Percentiles rank a stretch among this genome's conserved stretches.
Conservation (phyloP, 176 grass and related monocot species). For the Oryza nivara region DNA sequence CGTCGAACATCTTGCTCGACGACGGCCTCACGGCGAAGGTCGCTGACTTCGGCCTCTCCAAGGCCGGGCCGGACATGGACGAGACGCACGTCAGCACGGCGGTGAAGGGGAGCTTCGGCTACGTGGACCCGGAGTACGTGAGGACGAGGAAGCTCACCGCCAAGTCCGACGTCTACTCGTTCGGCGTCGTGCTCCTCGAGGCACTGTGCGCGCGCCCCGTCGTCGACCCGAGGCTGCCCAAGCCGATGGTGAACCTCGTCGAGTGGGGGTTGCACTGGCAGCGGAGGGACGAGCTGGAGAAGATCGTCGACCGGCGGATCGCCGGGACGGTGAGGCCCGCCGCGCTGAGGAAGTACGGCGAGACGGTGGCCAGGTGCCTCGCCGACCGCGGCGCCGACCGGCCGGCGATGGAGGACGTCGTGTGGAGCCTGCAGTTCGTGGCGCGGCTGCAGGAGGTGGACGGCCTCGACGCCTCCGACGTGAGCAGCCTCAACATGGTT, state of each 20-base stretch:
- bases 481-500: conserved; percentile 39
- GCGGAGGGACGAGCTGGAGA: conserved; percentile 33
- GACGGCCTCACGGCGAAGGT: conserved; percentile 34
- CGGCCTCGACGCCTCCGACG: conserved; percentile 38
- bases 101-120: conserved; percentile 41
- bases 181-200: conserved; percentile 53
- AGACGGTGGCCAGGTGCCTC: conserved; percentile 45
- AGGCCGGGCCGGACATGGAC: conserved; percentile 27
- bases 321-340: conserved; percentile 9
- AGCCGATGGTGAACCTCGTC: conserved; percentile 34
- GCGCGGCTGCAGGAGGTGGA: conserved; percentile 38
- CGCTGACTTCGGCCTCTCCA: conserved; percentile 53
- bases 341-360: conserved; percentile 42
- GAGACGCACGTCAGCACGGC: conserved; percentile 43
- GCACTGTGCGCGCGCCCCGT: conserved; percentile 43
- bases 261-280: conserved; percentile 51
- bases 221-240: conserved; percentile 35
- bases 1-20: conserved; percentile 56
- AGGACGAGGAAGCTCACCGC: conserved; percentile 40
- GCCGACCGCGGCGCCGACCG: conserved; percentile 27
- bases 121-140: conserved; percentile 45
- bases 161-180: conserved; percentile 53
- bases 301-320: conserved; percentile 46
- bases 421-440: conserved; percentile 58
- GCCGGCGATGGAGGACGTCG: conserved; percentile 53